phyloP scores from a whole-genome alignment of 2,329 filamentous ascomycete species.

The Scorias spongiosa region DNA sequence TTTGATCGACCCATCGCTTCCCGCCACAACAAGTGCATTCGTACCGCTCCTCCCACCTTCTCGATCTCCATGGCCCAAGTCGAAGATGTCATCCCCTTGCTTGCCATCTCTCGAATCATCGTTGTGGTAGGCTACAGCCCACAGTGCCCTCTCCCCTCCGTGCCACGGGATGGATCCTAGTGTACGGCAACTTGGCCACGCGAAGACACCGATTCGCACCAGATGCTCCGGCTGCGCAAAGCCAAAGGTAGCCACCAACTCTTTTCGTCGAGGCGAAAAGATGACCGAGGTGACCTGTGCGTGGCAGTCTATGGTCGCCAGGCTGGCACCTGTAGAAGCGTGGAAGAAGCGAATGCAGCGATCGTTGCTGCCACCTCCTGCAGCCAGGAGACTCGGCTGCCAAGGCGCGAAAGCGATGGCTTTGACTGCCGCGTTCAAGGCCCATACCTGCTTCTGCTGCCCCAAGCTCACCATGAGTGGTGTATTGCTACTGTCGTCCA shows the following conservation, averaged over 20 bases:
- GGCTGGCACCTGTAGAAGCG: conserved; percentile 61
- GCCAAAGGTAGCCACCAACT: conserved; percentile 87
- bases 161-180: conserved; percentile 76
- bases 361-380: conserved; percentile 86
- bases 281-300: conserved; percentile 88
- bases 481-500: neutral
- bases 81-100: neutral
- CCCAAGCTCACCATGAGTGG: conserved; percentile 11
- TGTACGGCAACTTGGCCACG: conserved; percentile 82
- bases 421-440: conserved; percentile 79
- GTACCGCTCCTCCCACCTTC: conserved; percentile 34
- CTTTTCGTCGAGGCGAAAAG: conserved; percentile 63
- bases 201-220: conserved; percentile 80
- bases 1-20: conserved; percentile 81
- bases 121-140: conserved; percentile 72
- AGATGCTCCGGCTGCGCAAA: conserved; percentile 84
- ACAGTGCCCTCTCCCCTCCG: conserved; percentile 63
- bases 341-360: conserved; percentile 95
- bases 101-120: conserved; percentile 29
- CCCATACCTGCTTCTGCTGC: conserved; percentile 53
- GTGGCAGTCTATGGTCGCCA: conserved; percentile 82
- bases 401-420: conserved; percentile 95
- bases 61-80: conserved; percentile 4
- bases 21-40: conserved; percentile 67
- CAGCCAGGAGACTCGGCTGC: conserved; percentile 74